Percentiles rank a stretch among this genome's conserved stretches.
phyloP scores from a whole-genome alignment of 805 yeast genomes.

The Candida easanensis region DNA sequence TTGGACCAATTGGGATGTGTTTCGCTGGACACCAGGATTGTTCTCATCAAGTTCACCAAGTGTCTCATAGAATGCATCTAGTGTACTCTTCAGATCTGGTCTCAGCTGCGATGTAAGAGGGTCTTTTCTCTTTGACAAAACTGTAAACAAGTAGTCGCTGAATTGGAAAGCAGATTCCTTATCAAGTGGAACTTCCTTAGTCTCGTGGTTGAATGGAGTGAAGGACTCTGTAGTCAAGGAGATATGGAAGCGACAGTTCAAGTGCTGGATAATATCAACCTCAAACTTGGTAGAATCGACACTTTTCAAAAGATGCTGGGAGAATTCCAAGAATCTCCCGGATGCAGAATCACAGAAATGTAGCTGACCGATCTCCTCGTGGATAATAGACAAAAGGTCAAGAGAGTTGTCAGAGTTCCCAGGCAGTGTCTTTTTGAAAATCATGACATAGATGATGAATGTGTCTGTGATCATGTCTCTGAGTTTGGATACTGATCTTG shows the following conservation, averaged over 20 bases:
- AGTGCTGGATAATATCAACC: conserved; percentile 68
- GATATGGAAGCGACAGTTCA: conserved; percentile 77
- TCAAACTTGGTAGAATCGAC: conserved; percentile 49
- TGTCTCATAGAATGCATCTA: conserved; percentile 70
- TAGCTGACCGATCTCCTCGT: conserved; percentile 68
- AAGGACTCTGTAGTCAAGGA: conserved; percentile 55
- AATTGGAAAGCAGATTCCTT: conserved; percentile 37
- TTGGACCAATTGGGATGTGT: conserved; percentile 41
- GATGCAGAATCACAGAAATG: conserved; percentile 64
- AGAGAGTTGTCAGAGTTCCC: conserved; percentile 26
- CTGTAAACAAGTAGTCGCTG: conserved; percentile 49
- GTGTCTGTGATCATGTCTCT: conserved; percentile 43
- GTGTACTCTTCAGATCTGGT: conserved; percentile 65
- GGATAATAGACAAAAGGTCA: conserved; percentile 58
- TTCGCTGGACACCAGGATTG: conserved; percentile 42
- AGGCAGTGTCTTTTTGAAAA: conserved; percentile 25
- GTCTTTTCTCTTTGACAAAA: conserved; percentile 54
- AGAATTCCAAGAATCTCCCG: conserved; percentile 59
- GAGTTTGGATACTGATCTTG: conserved; percentile 12
- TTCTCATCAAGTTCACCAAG: conserved; percentile 60
- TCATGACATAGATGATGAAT: conserved; percentile 36
- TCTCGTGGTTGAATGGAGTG: conserved; percentile 64
- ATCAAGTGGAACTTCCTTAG: conserved; percentile 39
- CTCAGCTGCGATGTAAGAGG: conserved; percentile 60
- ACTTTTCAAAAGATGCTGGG: conserved; percentile 51